These are phyloP conservation scores for Ramalina intermedia DNA, from an alignment of 495 filamentous ascomycete genomes.

Conservation along the genomic window DNA sequence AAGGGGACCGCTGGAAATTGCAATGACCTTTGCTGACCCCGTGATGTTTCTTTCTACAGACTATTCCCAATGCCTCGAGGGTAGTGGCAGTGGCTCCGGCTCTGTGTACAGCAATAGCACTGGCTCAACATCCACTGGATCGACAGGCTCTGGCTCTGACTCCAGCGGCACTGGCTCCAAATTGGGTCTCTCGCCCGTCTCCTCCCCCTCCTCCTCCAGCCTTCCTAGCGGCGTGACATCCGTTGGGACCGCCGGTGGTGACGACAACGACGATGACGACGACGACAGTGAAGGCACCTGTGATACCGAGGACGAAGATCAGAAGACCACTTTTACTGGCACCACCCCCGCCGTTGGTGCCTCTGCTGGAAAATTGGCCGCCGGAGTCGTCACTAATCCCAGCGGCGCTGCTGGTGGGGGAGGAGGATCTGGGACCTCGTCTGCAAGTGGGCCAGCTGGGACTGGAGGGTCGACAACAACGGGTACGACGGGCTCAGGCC, in stretches of 20 bases:
- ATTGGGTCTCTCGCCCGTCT: neutral
- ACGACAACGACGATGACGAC: neutral
- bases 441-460: neutral
- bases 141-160: neutral
- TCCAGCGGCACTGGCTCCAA: neutral
- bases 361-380: neutral
- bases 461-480: neutral
- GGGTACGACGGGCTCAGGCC: neutral
- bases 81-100: neutral
- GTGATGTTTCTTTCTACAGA: neutral
- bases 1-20: neutral
- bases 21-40: neutral
- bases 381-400: too few relatives aligned
- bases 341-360: neutral
- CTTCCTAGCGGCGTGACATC: neutral
- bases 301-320: neutral
- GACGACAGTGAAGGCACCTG: neutral
- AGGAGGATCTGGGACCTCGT: neutral
- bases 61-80: neutral
- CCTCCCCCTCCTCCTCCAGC: neutral
- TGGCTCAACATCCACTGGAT: neutral
- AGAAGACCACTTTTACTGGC: neutral
- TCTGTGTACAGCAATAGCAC: neutral
- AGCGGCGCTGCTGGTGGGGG: too few relatives aligned
- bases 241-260: neutral